Percentiles rank a stretch among this genome's conserved stretches.
phyloP scores from a whole-genome alignment of 1,284 basidiomycete genomes.

The Afroboletus lepidellus region DNA sequence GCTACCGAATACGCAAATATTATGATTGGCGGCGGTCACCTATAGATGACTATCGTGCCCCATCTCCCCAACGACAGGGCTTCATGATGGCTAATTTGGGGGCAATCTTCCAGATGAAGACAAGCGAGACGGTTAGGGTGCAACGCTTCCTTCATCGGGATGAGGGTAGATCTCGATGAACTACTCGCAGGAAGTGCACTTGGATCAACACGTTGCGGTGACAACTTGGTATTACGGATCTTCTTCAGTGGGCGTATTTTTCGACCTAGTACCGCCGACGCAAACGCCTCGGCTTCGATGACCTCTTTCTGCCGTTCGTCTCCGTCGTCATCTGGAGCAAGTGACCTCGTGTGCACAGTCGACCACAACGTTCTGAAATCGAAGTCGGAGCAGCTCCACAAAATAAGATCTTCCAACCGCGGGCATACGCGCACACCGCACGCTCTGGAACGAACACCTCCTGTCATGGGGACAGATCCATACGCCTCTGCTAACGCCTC shows the following conservation, averaged over 20 bases:
- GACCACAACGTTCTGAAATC: slow-evolving; percentile 35
- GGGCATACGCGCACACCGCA: slow-evolving; percentile 45
- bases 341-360: slow-evolving; percentile 41
- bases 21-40: slow-evolving; percentile 15
- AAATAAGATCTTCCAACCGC: slow-evolving; percentile 44
- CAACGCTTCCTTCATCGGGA: slow-evolving; percentile 36
- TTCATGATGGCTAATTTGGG: slow-evolving; percentile 37
- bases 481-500: slow-evolving; percentile 33
- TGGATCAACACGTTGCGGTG: slow-evolving; percentile 13
- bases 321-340: slow-evolving; percentile 13
- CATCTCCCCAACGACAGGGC: slow-evolving; percentile 37
- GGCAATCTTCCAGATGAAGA: slow-evolving; percentile 39
- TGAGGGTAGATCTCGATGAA: slow-evolving; percentile 35
- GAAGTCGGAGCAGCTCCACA: slow-evolving; percentile 50
- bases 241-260: slow-evolving; percentile 34
- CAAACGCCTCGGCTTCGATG: slow-evolving; percentile 23
- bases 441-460: slow-evolving; percentile 11
- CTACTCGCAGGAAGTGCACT: slow-evolving; percentile 8
- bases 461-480: slow-evolving; percentile 14
- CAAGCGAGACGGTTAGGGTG: slow-evolving; percentile 39
- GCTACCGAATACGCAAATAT: slow-evolving; percentile 7
- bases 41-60: slow-evolving; percentile 33
- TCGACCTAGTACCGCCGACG: slow-evolving; percentile 34
- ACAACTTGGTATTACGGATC: slow-evolving; percentile 15
- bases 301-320: slow-evolving; percentile 15